Base-by-base conservation (phyloP, 75 land plant genomes). In the Cupressus sempervirens region DNA sequence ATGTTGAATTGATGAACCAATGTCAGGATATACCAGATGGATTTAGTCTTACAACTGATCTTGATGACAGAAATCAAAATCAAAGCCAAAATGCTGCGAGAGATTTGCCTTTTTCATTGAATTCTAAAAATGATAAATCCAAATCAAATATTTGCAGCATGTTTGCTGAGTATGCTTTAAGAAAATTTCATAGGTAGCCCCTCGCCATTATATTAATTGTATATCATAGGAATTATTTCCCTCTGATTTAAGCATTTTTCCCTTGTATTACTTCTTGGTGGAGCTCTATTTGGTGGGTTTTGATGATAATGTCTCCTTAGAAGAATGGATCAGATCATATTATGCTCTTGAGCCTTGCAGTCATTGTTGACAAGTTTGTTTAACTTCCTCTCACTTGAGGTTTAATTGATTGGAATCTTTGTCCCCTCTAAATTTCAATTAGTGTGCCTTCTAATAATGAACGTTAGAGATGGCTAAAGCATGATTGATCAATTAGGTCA, bases 41-140 rank as follows among this genome's bases (percentile, higher is more conserved):
- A 12, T 79, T 79, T 79, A 79, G 45, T 79, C 48, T 79, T 30
- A 79, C 50, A 79, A 79, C 45, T 45, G 81, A 79, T 79, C 81
- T 79, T 45, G 81, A 79, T 12, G n/a, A 79, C 9, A 38, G 3
- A 16, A 3, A 79, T 10, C 81, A 23, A 26, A 79, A n/a, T 14
- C n/a, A 45, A n/a, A 79, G 13, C 30, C 48, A 79, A 79, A 79
- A 79, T n/a, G 50, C 50, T 45, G 48, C 50, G 3, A 79, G 81
- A 45, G 81, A 45, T 43, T 45, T n/a, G 45, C 81, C 50, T 14
- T 45, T 20, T 40, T 23, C 48, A 41, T 79, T 79, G 12, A 26
- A 26, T 79, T 79, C 46, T 7, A 79, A n/a, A 43, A 38, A 41
- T 45, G 46, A 79, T 79, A 9, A 79, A 79, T 79, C 81, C 20